phyloP scores from a whole-genome alignment of 2,329 filamentous ascomycete species.

The Paraconiothyrium brasiliense region DNA sequence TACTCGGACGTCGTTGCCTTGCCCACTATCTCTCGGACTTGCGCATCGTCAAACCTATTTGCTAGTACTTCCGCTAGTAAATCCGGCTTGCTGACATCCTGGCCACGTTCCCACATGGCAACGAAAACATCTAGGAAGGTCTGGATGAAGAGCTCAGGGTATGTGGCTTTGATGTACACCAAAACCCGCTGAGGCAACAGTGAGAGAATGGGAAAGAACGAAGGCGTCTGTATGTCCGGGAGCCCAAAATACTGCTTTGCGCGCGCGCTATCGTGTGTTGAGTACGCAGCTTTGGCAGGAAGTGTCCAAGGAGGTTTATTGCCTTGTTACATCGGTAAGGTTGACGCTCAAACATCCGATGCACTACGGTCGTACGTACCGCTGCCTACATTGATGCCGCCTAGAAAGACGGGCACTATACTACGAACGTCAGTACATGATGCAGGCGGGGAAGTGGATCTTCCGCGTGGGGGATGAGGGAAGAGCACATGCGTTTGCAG shows the following conservation, averaged over 20 bases:
- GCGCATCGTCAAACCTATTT: slow-evolving; percentile 59
- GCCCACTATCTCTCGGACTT: slow-evolving; percentile 66
- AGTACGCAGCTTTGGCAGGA: slow-evolving; percentile 72
- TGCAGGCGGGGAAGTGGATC: not conserved
- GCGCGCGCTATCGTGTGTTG: slow-evolving; percentile 58
- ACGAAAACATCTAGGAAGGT: slow-evolving; percentile 66
- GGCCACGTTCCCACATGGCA: slow-evolving; percentile 69
- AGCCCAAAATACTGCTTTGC: slow-evolving; percentile 63
- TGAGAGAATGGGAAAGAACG: slow-evolving; percentile 65
- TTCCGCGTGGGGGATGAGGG: not conserved
- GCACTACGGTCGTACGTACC: slow-evolving; percentile 33
- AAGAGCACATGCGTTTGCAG: not conserved
- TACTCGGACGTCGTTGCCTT: slow-evolving; percentile 60
- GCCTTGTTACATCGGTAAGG: slow-evolving; percentile 53
- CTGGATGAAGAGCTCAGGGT: slow-evolving; percentile 59
- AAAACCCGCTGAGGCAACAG: slow-evolving; percentile 71
- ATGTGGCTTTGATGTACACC: slow-evolving; percentile 70
- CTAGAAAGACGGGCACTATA: slow-evolving; percentile 75
- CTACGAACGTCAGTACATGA: slow-evolving; percentile 51
- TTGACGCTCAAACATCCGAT: not conserved
- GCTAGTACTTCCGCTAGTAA: slow-evolving; percentile 58
- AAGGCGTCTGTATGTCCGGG: slow-evolving; percentile 53
- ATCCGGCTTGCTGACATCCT: slow-evolving; percentile 68
- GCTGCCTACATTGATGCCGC: slow-evolving; percentile 55
- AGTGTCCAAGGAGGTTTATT: slow-evolving; percentile 80